A percentile compares a stretch with the other conserved stretches of the same genome.
These are phyloP conservation scores for Dalbergia oliveri DNA, from an alignment of 306 rosid genomes.

Conservation along the genomic window DNA sequence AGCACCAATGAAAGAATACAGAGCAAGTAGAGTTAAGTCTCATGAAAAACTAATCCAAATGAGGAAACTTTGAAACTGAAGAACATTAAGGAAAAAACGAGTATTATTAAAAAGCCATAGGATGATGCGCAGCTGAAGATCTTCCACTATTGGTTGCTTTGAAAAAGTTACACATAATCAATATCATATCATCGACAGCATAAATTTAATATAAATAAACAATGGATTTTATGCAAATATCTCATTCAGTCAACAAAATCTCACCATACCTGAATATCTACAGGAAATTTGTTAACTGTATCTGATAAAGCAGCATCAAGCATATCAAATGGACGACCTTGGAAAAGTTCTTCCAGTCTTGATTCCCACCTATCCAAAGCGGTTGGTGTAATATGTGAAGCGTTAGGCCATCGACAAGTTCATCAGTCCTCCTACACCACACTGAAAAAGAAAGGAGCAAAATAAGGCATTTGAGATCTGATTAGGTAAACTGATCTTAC, in stretches of 20 bases:
- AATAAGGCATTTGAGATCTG: conserved; percentile 19
- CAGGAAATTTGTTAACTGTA: conserved; percentile 62
- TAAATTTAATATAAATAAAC: not conserved
- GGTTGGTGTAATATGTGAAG: conserved; percentile 65
- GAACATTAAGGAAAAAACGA: not conserved
- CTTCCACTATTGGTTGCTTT: conserved; percentile 1
- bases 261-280: conserved; percentile 62
- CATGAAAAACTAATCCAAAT: not conserved
- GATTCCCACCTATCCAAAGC: conserved; percentile 72
- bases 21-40: not conserved
- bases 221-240: not conserved
- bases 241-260: conserved; percentile 8
- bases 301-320: conserved; percentile 68
- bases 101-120: not conserved
- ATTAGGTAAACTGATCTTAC: conserved; percentile 9
- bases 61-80: not conserved
- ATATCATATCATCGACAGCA: not conserved
- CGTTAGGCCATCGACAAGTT: conserved; percentile 73
- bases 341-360: conserved; percentile 67
- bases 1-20: not conserved
- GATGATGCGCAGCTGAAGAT: not conserved
- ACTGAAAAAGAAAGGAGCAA: conserved; percentile 54
- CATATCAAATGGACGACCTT: conserved; percentile 71
- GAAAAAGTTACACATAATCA: not conserved
- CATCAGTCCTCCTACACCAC: conserved; percentile 75